These are phyloP conservation scores for Termitomyces sp. DNA, from an alignment of 768 basidiomycete species.

Conservation along the genomic window DNA sequence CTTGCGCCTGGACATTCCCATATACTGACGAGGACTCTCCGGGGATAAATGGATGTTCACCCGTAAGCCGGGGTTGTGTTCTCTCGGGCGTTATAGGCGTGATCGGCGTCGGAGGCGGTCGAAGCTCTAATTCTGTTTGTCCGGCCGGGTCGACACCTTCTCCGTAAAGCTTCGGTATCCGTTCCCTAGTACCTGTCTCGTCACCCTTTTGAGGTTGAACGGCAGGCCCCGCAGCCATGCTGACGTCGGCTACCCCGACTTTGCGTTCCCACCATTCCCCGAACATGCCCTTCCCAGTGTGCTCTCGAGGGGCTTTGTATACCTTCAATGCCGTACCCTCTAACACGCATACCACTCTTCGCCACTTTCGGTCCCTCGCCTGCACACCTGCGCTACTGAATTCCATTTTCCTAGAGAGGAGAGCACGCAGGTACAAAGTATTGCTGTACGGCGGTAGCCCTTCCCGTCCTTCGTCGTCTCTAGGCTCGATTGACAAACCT, in stretches of 20 bases:
- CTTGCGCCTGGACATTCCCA: conserved; percentile 9
- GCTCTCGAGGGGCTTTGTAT: conserved; percentile 43
- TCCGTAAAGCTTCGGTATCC: conserved; percentile 9
- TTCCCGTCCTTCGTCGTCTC: conserved; percentile 85
- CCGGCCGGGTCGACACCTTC: conserved; percentile 13
- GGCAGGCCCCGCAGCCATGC: conserved; percentile 19
- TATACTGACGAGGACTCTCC: conserved; percentile 9
- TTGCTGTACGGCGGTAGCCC: conserved; percentile 79
- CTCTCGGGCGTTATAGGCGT: conserved; percentile 13
- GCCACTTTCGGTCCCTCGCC: conserved; percentile 90
- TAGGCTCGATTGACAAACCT: conserved; percentile 29
- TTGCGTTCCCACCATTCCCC: conserved; percentile 77
- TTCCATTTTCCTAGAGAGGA: conserved; percentile 91
- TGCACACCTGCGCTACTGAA: conserved; percentile 81
- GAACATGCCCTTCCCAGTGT: conserved; percentile 43
- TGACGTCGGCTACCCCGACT: conserved; percentile 66
- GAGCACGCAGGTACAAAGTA: conserved; percentile 69
- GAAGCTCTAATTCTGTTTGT: conserved; percentile 15
- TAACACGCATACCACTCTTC: conserved; percentile 78
- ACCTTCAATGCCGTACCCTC: conserved; percentile 89
- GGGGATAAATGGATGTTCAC: conserved; percentile 14
- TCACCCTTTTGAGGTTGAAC: conserved; percentile 17
- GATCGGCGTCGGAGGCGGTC: conserved; percentile 6
- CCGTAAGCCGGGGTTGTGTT: conserved; percentile 10
- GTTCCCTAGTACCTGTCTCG: conserved; percentile 15